Conservation (phyloP, 2,329 filamentous ascomycete genomes). For the Aspergillus chevalieri region DNA sequence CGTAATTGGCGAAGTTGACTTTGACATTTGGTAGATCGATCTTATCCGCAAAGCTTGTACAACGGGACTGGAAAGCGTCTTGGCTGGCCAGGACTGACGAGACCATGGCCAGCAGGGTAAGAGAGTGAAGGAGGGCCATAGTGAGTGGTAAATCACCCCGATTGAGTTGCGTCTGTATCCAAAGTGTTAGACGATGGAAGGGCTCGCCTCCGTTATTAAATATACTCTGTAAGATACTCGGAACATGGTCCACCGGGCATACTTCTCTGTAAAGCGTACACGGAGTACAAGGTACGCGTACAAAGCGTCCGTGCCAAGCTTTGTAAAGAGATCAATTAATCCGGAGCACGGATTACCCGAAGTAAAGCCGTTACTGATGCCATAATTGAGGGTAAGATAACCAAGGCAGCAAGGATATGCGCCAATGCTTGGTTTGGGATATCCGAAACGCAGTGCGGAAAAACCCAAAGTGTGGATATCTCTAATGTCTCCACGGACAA, state of each 20-base stretch:
- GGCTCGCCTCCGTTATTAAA: too few relatives aligned
- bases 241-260: too few relatives aligned
- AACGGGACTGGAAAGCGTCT: constrained; percentile 21
- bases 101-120: constrained; percentile 15
- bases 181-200: too few relatives aligned
- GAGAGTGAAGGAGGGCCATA: constrained; percentile 8
- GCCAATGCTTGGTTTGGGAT: not conserved
- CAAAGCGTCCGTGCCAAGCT: too few relatives aligned
- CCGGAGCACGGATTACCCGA: too few relatives aligned
- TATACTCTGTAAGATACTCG: too few relatives aligned
- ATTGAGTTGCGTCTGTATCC: not conserved
- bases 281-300: too few relatives aligned
- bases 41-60: constrained; percentile 17
- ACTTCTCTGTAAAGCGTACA: too few relatives aligned
- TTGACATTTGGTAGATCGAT: constrained; percentile 24
- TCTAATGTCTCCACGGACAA: not conserved
- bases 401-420: not conserved
- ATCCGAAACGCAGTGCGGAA: constrained; percentile 1
- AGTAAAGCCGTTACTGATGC: too few relatives aligned
- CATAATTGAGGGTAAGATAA: too few relatives aligned
- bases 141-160: not conserved
- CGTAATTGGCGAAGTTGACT: constrained; percentile 28
- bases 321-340: too few relatives aligned
- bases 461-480: not conserved
- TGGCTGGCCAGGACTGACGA: constrained; percentile 16